Evolutionary conservation across 163 green algal genomes (phyloP), one percentile per base, ranked within the genome.

Genomic region (Botryococcus braunii): DNA sequence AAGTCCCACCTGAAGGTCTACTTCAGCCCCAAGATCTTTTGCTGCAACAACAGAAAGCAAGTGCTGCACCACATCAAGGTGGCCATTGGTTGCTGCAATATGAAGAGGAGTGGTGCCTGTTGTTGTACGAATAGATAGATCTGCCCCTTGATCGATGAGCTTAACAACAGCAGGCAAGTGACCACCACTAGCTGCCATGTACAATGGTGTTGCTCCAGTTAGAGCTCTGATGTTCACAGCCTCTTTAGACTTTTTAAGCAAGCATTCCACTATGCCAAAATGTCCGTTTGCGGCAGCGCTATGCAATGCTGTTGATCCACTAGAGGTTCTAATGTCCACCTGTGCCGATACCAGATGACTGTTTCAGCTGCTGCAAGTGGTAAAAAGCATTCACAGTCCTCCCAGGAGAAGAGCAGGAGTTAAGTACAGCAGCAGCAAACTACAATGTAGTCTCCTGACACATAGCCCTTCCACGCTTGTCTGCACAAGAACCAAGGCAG

Each of bases 51-150:
- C n/a, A n/a, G n/a, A n/a, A 35, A 39, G 41, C 52, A 58, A n/a
- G 64, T 56, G 35, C 21, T 13, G 36, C 40, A 69, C 29, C 6
- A 79, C 74, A 34, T 72, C 65, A 3, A 49, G 49, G 32, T 76
- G 70, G 52, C 82, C 80, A 69, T 82, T 83, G 66, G 68, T 85
- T 63, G 81, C 82, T 29, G 82, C 80, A 17, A 76, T 77, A 62
- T 88, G 83, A 8, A 88, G 71, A 25, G 81, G 71, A 27, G 81
- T 83, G 55, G 73, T 82, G 41, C 82, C 82, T 27, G 73, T 80
- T 37, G 68, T 79, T 48, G 77, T 83, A 17, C 62, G 35, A 0
- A 64, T 73, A 52, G 88, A 81, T 56, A 85, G 52, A 27, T 39
- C 68, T 34, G 56, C 67, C 47, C 39, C 77, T 27, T 67, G 62